These are phyloP conservation scores for Sechiopsis laciniata DNA, from an alignment of 306 rosid genomes.

Conservation along the genomic window DNA sequence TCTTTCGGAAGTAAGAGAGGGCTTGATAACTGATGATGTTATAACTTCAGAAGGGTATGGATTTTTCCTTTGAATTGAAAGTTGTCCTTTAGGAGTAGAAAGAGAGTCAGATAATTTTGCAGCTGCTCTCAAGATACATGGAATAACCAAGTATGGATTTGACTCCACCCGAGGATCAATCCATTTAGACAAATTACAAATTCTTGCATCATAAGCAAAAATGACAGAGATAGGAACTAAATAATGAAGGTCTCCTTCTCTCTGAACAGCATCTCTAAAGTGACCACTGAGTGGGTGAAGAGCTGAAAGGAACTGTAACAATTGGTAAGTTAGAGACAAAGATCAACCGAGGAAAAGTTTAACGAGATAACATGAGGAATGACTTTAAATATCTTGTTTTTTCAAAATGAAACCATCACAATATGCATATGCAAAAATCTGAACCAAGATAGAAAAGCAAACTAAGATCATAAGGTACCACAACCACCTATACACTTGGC, in stretches of 20 bases:
- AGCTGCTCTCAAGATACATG: slow-evolving; percentile 49
- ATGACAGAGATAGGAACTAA: slow-evolving; percentile 59
- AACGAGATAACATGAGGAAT: neutral
- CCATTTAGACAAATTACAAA: slow-evolving; percentile 52
- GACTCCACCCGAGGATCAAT: slow-evolving; percentile 72
- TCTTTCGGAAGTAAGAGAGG: slow-evolving; percentile 32
- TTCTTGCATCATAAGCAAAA: slow-evolving; percentile 50
- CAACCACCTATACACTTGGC: neutral
- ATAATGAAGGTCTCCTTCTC: slow-evolving; percentile 59
- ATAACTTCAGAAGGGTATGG: slow-evolving; percentile 53
- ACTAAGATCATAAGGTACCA: neutral
- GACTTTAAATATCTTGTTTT: slow-evolving; percentile 12
- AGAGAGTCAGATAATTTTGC: slow-evolving; percentile 42
- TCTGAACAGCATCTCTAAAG: slow-evolving; percentile 59
- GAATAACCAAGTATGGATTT: slow-evolving; percentile 50
- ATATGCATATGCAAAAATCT: neutral
- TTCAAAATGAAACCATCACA: neutral
- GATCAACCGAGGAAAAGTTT: slow-evolving; percentile 19
- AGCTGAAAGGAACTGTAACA: slow-evolving; percentile 58
- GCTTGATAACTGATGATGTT: slow-evolving; percentile 34
- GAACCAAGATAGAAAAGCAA: slow-evolving; percentile 10
- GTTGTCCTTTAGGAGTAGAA: slow-evolving; percentile 44
- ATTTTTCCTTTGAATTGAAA: slow-evolving; percentile 56
- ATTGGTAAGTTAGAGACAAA: slow-evolving; percentile 28
- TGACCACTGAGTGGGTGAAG: slow-evolving; percentile 84